Conservation (phyloP, 441 rosid species). For the Euphorbia schlechtendalii region DNA sequence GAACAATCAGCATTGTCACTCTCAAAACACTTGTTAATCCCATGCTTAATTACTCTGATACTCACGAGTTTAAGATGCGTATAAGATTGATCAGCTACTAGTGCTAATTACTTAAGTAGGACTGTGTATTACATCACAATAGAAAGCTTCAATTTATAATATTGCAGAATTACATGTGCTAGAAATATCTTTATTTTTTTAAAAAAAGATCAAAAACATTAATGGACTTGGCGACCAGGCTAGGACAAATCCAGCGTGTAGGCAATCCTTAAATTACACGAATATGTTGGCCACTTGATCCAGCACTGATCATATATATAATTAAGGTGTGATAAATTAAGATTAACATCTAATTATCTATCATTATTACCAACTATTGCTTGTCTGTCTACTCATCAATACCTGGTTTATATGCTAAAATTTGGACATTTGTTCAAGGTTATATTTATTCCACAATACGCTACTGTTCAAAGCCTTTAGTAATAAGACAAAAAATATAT, state of each 20-base stretch:
- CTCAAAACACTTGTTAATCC: conserved; percentile 14
- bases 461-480: background rate
- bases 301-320: background rate
- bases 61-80: background rate
- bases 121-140: background rate
- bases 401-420: background rate
- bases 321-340: too few relatives aligned
- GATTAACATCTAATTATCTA: background rate
- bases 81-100: conserved; percentile 3
- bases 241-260: conserved; percentile 24
- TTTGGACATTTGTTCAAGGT: conserved; percentile 2
- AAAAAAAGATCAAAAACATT: background rate
- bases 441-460: background rate
- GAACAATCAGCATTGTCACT: conserved; percentile 19
- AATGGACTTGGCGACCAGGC: conserved; percentile 17
- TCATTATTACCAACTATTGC: background rate
- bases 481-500: background rate
- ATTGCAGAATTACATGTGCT: background rate
- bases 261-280: background rate
- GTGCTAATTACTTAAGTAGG: background rate
- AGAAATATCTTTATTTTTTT: conserved; percentile 10
- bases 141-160: conserved; percentile 12
- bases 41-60: conserved; percentile 5
- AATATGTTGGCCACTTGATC: background rate
- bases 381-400: conserved; percentile 10